phyloP scores from a whole-genome alignment of 2,329 filamentous ascomycete species.

The Massarina eburnea region DNA sequence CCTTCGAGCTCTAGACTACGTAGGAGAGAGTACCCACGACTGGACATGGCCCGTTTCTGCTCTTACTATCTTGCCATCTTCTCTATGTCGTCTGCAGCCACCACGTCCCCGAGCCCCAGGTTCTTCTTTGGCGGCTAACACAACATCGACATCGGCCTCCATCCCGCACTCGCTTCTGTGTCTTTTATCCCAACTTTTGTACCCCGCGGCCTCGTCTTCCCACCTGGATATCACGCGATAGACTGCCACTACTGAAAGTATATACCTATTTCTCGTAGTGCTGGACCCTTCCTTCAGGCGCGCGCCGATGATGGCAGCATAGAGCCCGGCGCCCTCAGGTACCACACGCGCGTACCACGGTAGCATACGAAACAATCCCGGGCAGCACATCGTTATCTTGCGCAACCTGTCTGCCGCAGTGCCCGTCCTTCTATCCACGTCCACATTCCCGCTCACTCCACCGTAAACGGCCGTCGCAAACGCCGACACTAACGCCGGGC shows the following conservation, averaged over 20 bases:
- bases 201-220: constrained; percentile 18
- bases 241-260: constrained; percentile 11
- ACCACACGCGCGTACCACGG: too few species aligned
- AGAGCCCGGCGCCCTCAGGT: constrained; percentile 18
- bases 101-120: constrained; percentile 35
- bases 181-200: constrained; percentile 9
- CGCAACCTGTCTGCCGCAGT: too few species aligned
- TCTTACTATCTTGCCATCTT: constrained; percentile 35
- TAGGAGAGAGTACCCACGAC: constrained; percentile 23
- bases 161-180: constrained; percentile 28
- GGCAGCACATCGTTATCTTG: too few species aligned
- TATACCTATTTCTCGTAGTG: neutral
- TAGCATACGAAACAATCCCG: too few species aligned
- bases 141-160: constrained; percentile 16
- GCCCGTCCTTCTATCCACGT: too few species aligned
- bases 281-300: constrained; percentile 1
- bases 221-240: constrained; percentile 11
- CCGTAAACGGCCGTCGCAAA: too few species aligned
- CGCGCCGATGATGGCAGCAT: constrained; percentile 23
- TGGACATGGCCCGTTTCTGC: constrained; percentile 30
- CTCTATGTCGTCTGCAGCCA: constrained; percentile 40
- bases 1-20: constrained; percentile 17
- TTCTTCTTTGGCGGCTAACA: constrained; percentile 43
- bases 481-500: too few species aligned
- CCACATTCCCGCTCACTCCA: too few species aligned